Evolutionary conservation across 1,284 basidiomycete species (phyloP).

Genomic region (Cystobasidiaceae sp.): DNA sequence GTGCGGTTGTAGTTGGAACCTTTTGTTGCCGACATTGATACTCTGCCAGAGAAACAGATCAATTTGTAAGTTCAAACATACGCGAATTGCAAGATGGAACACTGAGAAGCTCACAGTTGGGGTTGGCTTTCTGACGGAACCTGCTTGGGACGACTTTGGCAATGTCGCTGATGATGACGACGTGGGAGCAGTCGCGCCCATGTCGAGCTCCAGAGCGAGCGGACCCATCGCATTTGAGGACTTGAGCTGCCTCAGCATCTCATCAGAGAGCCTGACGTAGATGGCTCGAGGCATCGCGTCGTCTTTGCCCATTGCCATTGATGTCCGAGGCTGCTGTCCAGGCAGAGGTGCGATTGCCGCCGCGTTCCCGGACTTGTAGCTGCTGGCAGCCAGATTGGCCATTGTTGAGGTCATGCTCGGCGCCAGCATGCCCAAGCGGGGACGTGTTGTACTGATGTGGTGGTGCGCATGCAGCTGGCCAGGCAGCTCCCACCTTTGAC

Average conservation of each 20-base stretch:
- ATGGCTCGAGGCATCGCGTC: constrained; percentile 2
- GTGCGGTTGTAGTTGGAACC: constrained; percentile 10
- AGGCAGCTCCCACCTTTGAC: no score
- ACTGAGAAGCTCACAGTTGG: background rate
- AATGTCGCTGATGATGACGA: background rate
- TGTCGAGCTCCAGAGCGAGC: background rate
- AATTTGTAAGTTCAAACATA: background rate
- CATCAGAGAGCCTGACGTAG: constrained; percentile 14
- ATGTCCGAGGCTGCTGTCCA: background rate
- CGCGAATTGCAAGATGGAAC: background rate
- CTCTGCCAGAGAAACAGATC: background rate
- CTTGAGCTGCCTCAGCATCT: constrained; percentile 10
- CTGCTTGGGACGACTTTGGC: background rate
- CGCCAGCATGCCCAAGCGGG: no score
- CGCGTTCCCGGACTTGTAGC: background rate
- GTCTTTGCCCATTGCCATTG: background rate
- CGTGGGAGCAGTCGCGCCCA: background rate
- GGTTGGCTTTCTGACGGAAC: background rate
- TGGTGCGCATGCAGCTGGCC: no score
- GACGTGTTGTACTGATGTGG: no score
- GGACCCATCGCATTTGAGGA: background rate
- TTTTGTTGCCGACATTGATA: constrained; percentile 14
- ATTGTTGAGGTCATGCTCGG: no score
- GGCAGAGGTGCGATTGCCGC: background rate
- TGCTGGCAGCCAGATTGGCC: no score